Evolutionary conservation across 2,329 filamentous ascomycete genomes (phyloP), one percentile per base, ranked within the genome.

Genomic region (Aspergillus intermedius): DNA sequence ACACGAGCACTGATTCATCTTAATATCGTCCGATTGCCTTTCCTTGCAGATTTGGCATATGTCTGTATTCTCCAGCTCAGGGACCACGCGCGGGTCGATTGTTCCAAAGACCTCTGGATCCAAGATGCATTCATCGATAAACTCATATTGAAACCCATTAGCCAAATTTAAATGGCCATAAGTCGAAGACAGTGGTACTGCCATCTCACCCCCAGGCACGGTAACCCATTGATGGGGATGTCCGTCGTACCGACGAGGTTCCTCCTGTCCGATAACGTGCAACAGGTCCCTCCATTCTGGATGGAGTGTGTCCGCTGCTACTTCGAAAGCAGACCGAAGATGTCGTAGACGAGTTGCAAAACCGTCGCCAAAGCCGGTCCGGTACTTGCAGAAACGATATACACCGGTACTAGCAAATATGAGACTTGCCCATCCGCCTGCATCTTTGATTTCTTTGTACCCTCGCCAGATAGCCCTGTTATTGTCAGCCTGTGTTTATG

Each of bases 301-400:
- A 49, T 77, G 76, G 40, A 78, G 59, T 1, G 75, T 78, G 49
- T 79, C 76, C 1, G 77, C 76, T 2, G 75, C 75, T 6, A 78
- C 70, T 55, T 79, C 75, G n/a, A 80, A 69, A 13, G 75, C 68
- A 23, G 73, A 70, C 37, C 69, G 62, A 7, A 79, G 57, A 28
- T 65, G 66, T 13, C 67, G 66, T 5, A 81, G 64, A 2, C 71
- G 71, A 32, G 71, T 66, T 62, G 79, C 75, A 3, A 77, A 73
- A 13, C 76, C 74, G 4, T 71, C 68, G 39, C 73, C 71, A 56
- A 81, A 80, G 4, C 74, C 75, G 1, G 76, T 74, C 40, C 78
- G 73, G 57, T 81, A 81, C 57, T 82, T 82, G 73, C 78, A 81
- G 60, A 81, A 79, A 6, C 78, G 71, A 60, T 81, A 81, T 12